Evolutionary conservation across 75 land plant species (phyloP), one percentile per base, ranked within the genome.

Genomic region (Cupressus sempervirens): DNA sequence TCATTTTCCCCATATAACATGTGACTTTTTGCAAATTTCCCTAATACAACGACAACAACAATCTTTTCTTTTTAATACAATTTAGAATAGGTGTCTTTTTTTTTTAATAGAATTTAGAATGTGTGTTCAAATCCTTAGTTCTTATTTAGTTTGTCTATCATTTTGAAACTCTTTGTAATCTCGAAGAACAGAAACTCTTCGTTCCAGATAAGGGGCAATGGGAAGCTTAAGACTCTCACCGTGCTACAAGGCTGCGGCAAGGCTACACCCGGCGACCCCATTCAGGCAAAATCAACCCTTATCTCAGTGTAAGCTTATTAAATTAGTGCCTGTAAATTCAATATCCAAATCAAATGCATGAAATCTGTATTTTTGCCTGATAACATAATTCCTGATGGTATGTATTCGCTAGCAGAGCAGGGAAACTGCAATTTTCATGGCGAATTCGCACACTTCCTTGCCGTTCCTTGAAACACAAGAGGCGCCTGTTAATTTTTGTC

Each of bases 321-420:
- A 14, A 32, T 35, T 14, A 35, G 35, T 32, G 18, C 11, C 35
- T 73, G 3, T 3, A 13, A 35, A 5, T 1, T 73, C 34, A 18
- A 34, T 4, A 73, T 34, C 4, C 6, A 0, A 9, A 50, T 50
- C 53, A 13, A 50, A 50, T 70, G 10, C 16, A 13, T 73, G 35
- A 73, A 73, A 72, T 29, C 30, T 29, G 12, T 3, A 11, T 20
- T 45, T 12, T 79, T 45, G 1, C 9, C 4, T 5, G 50, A 3
- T 20, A 62, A 72, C 30, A 10, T 11, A 30, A 30, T 79, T 77
- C 11, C 81, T 79, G 50, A 79, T n/a, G 5, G 45, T 43, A n/a
- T n/a, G 12, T 45, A 41, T 79, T 45, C 81, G 45, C 50, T 79
- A 26, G 50, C 81, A 79, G 81, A 79, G 46, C 81, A 79, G 81